Conservation (phyloP, 768 basidiomycete genomes). For the Nidularia pulvinata region DNA sequence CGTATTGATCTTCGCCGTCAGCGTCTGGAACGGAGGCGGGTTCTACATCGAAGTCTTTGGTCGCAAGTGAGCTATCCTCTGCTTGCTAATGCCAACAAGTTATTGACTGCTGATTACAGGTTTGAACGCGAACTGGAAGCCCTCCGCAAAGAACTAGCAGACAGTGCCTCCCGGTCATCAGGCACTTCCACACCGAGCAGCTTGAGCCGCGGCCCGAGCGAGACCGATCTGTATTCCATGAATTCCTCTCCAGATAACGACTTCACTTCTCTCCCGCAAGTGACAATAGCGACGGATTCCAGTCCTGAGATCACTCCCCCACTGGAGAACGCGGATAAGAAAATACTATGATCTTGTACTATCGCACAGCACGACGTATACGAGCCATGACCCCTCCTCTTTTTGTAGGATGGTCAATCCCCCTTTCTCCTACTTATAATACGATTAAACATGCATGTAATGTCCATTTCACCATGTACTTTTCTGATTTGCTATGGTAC, state of each 20-base stretch:
- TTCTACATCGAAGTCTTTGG: constrained; percentile 98
- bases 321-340: constrained; percentile 13
- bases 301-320: constrained; percentile 13
- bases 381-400: not conserved
- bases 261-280: constrained; percentile 11
- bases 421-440: too few species aligned
- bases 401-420: too few species aligned
- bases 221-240: constrained; percentile 33
- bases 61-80: constrained; percentile 69
- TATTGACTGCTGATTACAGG: constrained; percentile 32
- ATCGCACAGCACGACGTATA: not conserved
- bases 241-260: constrained; percentile 22
- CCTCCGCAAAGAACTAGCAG: constrained; percentile 87
- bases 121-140: constrained; percentile 94
- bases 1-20: constrained; percentile 78
- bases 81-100: constrained; percentile 8
- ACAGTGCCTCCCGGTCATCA: constrained; percentile 46
- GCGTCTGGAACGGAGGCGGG: constrained; percentile 95
- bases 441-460: too few species aligned
- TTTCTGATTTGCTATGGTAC: too few species aligned
- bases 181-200: constrained; percentile 47
- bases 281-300: constrained; percentile 4
- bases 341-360: constrained; percentile 14
- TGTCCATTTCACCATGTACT: too few species aligned
- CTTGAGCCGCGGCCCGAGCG: constrained; percentile 30